Evolutionary conservation across 108 stramenopile genomes (phyloP).

Genomic region (Aurantiochytrium sp.): DNA sequence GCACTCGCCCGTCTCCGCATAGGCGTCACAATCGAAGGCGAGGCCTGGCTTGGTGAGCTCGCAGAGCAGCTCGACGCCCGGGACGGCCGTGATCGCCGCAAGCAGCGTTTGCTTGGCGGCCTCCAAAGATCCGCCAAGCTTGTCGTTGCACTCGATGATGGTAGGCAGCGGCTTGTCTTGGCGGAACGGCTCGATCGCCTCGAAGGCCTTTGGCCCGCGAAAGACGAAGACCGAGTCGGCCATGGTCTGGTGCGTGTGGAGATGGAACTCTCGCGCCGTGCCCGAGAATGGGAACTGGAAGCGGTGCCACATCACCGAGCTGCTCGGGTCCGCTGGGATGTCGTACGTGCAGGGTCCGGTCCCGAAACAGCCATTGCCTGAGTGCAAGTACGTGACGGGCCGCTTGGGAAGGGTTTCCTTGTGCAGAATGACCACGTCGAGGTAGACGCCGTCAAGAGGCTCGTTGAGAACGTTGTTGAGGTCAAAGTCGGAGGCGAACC

Average conservation of each 20-base stretch:
- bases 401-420: not conserved
- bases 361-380: not conserved
- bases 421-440: not conserved
- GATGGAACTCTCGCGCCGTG: not conserved
- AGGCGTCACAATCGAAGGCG: not conserved
- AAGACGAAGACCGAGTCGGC: not conserved
- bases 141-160: not conserved
- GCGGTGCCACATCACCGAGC: not conserved
- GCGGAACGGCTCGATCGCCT: not conserved
- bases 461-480: not conserved
- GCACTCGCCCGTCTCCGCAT: not conserved
- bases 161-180: not conserved
- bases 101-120: not conserved
- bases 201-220: not conserved
- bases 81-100: not conserved
- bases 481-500: not conserved
- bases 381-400: not conserved
- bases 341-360: not conserved
- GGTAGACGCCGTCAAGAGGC: not conserved
- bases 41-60: not conserved
- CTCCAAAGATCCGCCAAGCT: not conserved
- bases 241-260: slow-evolving; percentile 26
- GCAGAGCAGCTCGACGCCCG: not conserved
- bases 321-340: not conserved
- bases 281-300: not conserved